Evolutionary conservation across 1,139 yeast species (phyloP), one percentile per base, ranked within the genome.

Genomic region (Saccharomyces hybrid): DNA sequence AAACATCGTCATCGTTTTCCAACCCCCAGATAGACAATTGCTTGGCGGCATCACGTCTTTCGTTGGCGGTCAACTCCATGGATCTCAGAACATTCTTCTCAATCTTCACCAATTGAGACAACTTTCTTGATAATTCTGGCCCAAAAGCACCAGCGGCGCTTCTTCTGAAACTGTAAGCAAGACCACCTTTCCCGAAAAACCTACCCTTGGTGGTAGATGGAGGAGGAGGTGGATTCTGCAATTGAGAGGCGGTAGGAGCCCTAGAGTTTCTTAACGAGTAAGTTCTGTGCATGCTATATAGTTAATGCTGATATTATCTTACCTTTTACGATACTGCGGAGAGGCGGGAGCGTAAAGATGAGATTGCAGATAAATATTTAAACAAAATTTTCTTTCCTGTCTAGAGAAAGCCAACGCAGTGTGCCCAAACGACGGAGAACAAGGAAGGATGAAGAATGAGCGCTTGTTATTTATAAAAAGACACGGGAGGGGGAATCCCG

Each of bases 11-110:
- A 72, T 93, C 98, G 71, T 90, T 88, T 66, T 88, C 97, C 75
- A 91, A 96, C 77, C 99, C 99, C 99, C 99, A 93, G 61, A 86
- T 74, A 59, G 96, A 87, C 73, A 93, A 82, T 78, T 90, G 97
- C 77, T 86, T 89, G 67, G 99, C 99, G 64, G 89, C 97, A 70
- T 88, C 95, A 75, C 95, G 86, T 75, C 98, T 86, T 78, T 93
- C 99, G 72, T 88, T 83, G 61, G 97, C 95, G 60, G 91, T 90
- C 66, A 88, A 79, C 77, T 93, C 98, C 68, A 93, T 81, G 60
- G 96, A 84, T 73, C 97, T 84, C 89, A 91, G 86, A 58, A 93
- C 89, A 71, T 89, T 89, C 81, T 93, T 93, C 78, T 93, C 99
- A 81, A 89, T 87, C 82, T 93, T 93, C 70, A 93, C 91, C 72